Evolutionary conservation across 192 early-diverging fungal genomes (phyloP).

Genomic region (Entomortierella parvispora): DNA sequence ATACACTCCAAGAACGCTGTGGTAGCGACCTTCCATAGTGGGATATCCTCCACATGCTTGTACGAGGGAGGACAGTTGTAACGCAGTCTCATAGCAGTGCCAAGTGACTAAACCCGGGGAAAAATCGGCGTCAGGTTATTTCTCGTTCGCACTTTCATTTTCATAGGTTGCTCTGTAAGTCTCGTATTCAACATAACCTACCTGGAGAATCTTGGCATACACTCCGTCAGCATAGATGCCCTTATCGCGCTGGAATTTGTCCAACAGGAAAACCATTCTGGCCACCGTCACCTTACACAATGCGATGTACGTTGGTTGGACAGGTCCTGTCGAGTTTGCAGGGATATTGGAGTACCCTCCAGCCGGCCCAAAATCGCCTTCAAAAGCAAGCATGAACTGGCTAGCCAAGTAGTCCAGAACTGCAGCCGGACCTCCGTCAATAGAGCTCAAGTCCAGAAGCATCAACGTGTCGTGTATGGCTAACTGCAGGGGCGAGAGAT

Average conservation of each 20-base stretch:
- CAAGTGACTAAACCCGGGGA: conserved; percentile 59
- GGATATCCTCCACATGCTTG: conserved; percentile 70
- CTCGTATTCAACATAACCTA: conserved; percentile 10
- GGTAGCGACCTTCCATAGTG: conserved; percentile 79
- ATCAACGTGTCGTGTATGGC: conserved; percentile 70
- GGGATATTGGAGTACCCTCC: neutral
- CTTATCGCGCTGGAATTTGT: conserved; percentile 56
- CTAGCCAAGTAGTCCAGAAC: conserved; percentile 28
- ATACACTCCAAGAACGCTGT: conserved; percentile 69
- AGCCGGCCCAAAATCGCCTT: neutral
- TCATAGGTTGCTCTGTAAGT: no score
- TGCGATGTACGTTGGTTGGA: conserved; percentile 77
- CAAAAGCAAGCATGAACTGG: conserved; percentile 33
- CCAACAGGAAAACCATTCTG: conserved; percentile 64
- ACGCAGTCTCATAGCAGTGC: conserved; percentile 77
- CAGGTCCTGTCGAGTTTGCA: conserved; percentile 5
- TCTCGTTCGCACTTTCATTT: no score
- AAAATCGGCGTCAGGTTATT: no score
- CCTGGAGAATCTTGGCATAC: conserved; percentile 62
- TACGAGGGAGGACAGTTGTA: conserved; percentile 80
- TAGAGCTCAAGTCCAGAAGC: conserved; percentile 42
- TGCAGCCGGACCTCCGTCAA: conserved; percentile 33
- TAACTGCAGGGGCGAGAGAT: conserved; percentile 72
- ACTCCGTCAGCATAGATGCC: conserved; percentile 65
- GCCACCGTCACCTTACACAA: conserved; percentile 72